Base-by-base conservation (phyloP, 106 monocot species). In the Allium sativum region DNA sequence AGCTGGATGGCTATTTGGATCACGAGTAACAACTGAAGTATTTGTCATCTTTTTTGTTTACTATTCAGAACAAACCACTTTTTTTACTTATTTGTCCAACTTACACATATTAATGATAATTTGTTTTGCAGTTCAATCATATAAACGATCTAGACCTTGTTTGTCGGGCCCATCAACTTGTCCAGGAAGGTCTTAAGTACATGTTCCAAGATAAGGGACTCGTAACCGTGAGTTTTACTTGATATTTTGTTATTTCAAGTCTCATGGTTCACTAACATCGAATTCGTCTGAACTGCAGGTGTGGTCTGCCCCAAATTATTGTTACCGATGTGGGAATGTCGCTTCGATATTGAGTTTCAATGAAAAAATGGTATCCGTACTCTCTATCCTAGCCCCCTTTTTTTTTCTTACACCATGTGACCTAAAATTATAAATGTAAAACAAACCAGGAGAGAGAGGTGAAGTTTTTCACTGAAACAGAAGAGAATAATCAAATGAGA, bases 1-100 rank as follows among this genome's bases (percentile, higher is more conserved):
- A 58, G 95, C 95, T 41, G 95, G 95, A 18, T 95, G 95, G 95
- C 95, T 95, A 21, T 95, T 95, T 79, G 95, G 95, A 64, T 95
- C 95, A 9, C 70, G 95, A 53, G 95, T 95, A 64, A 95, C 95
- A 48, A 69, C 90, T 7, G 95, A 95, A 87, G 95, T 87, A 68
- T 65, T 16, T 0, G 1, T 5, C 40, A 51, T 7, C n/a, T 21
- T 65, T 58, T 12, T 55, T 64, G 43, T 7, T 48, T 5, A 2
- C 1, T 50, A 4, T 58, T 58, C 0, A 19, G n/a, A 8, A 41
- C 42, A 42, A 40, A 46, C 48, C 0, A 7, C 15, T 7, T 40
- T 18, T 18, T 70, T 7, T 47, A 48, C 17, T 48, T 40, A 48
- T 1, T 22, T 47, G 21, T 21, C 18, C 44, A 31, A 31, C 31